Conservation (phyloP, 2,329 filamentous ascomycete species). For the Leptodontidium sp. region DNA sequence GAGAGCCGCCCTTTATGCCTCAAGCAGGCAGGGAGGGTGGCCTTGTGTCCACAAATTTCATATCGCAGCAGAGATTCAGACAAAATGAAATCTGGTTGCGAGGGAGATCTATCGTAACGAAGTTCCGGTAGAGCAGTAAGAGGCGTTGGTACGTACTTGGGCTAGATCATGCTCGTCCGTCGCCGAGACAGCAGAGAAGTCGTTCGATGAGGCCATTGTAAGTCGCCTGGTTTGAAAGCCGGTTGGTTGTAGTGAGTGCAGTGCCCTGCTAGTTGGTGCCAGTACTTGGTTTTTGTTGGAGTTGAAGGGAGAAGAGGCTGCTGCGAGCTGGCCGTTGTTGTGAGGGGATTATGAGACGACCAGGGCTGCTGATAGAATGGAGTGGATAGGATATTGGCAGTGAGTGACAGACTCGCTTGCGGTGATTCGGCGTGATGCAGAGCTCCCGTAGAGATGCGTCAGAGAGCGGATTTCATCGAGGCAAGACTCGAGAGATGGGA, state of each 20-base stretch:
- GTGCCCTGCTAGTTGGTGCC: not conserved
- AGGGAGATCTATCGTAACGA: not conserved
- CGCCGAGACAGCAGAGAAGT: constrained; percentile 15
- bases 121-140: not conserved
- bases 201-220: constrained; percentile 24
- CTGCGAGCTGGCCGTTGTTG: not conserved
- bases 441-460: not conserved
- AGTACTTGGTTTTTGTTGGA: not conserved
- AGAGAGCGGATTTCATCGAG: not conserved
- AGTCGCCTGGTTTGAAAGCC: too few relatives aligned
- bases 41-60: too few relatives aligned
- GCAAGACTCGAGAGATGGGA: not conserved
- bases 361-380: not conserved
- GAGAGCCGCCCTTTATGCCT: too few relatives aligned
- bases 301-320: not conserved
- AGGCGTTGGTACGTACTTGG: constrained; percentile 36
- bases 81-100: too few relatives aligned
- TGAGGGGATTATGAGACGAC: constrained; percentile 3
- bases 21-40: too few relatives aligned
- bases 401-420: not conserved
- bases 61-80: too few relatives aligned
- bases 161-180: constrained; percentile 33
- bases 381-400: not conserved
- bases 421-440: constrained; percentile 4
- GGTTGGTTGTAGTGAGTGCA: too few relatives aligned